Evolutionary conservation across 1,284 basidiomycete species (phyloP).

Genomic region (Cryptococcus sp.): DNA sequence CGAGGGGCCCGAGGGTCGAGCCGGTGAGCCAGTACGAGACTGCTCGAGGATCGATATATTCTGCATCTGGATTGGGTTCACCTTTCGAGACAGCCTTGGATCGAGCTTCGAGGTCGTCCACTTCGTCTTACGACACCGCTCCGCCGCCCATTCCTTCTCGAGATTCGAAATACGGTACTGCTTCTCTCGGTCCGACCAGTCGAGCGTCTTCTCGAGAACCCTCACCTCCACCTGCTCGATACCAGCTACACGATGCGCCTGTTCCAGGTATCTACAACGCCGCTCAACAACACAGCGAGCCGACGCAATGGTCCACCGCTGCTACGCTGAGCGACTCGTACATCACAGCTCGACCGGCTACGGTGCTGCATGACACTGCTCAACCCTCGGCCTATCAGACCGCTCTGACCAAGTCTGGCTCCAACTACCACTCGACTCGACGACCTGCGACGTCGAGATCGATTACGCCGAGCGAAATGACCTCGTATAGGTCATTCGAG

Average conservation of each 20-base stretch:
- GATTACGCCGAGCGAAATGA: background rate
- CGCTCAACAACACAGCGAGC: background rate
- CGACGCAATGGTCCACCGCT: background rate
- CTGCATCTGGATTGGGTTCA: background rate
- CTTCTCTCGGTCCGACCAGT: slow-evolving; percentile 9
- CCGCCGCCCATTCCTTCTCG: slow-evolving; percentile 24
- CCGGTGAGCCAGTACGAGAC: background rate
- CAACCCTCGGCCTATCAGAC: slow-evolving; percentile 9
- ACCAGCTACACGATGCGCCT: slow-evolving; percentile 27
- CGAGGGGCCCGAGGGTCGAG: background rate
- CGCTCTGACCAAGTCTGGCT: slow-evolving; percentile 11
- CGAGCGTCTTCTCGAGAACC: background rate
- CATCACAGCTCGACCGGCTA: slow-evolving; percentile 1
- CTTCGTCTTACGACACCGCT: slow-evolving; percentile 22
- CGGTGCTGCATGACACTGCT: slow-evolving; percentile 1
- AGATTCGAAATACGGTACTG: slow-evolving; percentile 21
- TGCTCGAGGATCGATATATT: background rate
- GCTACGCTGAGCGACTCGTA: background rate
- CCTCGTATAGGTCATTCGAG: slow-evolving; percentile 11
- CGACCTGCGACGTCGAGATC: slow-evolving; percentile 22
- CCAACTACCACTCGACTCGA: background rate
- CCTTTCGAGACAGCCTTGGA: slow-evolving; percentile 5
- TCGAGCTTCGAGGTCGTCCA: slow-evolving; percentile 1
- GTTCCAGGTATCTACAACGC: slow-evolving; percentile 6
- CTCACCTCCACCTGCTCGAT: slow-evolving; percentile 7